A percentile compares a stretch with the other conserved stretches of the same genome.
phyloP scores from a whole-genome alignment of 805 yeast species.

The Ogataea trehaloabstinens region DNA sequence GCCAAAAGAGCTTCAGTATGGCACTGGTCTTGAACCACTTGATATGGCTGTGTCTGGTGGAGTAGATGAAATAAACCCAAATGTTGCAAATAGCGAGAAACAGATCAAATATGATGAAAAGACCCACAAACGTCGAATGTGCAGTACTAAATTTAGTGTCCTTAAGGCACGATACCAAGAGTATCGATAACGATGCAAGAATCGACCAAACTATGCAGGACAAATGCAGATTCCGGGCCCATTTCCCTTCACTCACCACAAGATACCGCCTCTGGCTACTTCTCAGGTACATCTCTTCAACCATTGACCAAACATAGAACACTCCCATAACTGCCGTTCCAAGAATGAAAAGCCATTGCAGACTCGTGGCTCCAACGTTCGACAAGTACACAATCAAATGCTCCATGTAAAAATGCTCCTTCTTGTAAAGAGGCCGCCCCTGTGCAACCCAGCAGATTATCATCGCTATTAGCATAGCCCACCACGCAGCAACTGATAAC shows the following conservation, averaged over 20 bases:
- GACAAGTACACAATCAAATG: constrained; percentile 62
- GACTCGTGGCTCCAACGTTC: constrained; percentile 82
- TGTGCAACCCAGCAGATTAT: constrained; percentile 74
- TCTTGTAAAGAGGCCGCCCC: constrained; percentile 70
- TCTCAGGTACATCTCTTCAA: constrained; percentile 63
- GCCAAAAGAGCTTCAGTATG: constrained; percentile 61
- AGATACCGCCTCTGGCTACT: constrained; percentile 46
- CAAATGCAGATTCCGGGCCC: constrained; percentile 22
- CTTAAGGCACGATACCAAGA: constrained; percentile 72
- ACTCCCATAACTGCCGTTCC: constrained; percentile 78
- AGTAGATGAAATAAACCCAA: constrained; percentile 40
- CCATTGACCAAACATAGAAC: constrained; percentile 61
- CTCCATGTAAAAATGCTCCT: constrained; percentile 44
- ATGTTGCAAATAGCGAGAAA: constrained; percentile 46
- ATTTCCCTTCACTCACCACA: constrained; percentile 41
- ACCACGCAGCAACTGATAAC: constrained; percentile 70
- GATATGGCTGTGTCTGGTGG: constrained; percentile 20
- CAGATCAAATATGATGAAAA: constrained; percentile 69
- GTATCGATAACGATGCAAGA: constrained; percentile 60
- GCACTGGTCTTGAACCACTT: constrained; percentile 42
- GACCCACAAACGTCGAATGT: constrained; percentile 65
- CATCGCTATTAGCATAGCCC: constrained; percentile 86
- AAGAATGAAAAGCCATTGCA: constrained; percentile 80
- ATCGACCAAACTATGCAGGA: constrained; percentile 26
- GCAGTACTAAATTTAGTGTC: constrained; percentile 55